phyloP scores from a whole-genome alignment of 139 green algal genomes.

The Picochlorum sp. region DNA sequence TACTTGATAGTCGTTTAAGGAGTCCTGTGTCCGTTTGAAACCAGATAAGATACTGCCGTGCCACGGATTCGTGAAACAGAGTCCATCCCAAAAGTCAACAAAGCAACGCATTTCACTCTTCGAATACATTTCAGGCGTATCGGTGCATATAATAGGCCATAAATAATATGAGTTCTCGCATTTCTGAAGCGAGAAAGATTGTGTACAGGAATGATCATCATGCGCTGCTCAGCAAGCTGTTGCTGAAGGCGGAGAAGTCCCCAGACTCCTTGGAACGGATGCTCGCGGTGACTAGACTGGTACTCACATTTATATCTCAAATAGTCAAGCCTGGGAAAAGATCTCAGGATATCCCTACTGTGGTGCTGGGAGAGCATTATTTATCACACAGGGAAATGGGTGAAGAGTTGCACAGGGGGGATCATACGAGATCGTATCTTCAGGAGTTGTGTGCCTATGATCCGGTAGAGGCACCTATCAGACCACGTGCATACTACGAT shows the following conservation, averaged over 20 bases:
- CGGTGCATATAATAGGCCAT: too few species aligned
- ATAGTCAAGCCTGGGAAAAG: conserved; percentile 1
- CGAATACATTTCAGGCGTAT: too few species aligned
- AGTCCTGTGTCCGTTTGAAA: too few species aligned
- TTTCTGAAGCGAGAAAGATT: too few species aligned
- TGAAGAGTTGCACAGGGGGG: not conserved
- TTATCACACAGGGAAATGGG: conserved; percentile 12
- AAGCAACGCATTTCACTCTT: too few species aligned
- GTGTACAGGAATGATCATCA: conserved; percentile 3
- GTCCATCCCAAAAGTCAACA: too few species aligned
- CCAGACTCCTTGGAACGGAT: conserved; percentile 12
- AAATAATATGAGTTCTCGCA: too few species aligned
- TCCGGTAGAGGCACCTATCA: not conserved
- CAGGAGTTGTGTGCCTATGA: conserved; percentile 15
- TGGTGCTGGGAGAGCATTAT: conserved; percentile 14
- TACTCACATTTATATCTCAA: conserved; percentile 5
- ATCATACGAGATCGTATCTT: conserved; percentile 7
- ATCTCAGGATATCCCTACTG: not conserved
- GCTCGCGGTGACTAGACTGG: conserved; percentile 6
- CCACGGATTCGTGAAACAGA: too few species aligned
- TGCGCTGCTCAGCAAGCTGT: not conserved
- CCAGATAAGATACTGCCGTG: too few species aligned
- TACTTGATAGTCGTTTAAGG: too few species aligned
- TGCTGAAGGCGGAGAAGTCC: conserved; percentile 14
- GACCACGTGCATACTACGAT: not conserved